Conservation (phyloP, 163 green algal genomes). For the Scenedesmus sp. region DNA sequence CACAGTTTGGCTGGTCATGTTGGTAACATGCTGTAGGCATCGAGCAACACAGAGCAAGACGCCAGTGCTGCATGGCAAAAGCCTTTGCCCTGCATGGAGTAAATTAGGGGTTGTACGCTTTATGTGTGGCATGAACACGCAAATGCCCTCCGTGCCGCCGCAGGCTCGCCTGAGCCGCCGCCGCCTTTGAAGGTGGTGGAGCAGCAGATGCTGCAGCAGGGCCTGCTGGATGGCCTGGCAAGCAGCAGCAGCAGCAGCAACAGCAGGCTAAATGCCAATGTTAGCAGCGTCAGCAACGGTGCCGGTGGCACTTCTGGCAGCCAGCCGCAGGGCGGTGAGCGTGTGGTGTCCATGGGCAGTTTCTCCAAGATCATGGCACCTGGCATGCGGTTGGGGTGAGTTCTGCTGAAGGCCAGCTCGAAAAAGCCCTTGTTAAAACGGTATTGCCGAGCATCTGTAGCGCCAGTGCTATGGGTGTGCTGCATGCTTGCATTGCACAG, state of each 20-base stretch:
- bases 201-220: constrained; percentile 15
- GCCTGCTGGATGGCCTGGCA: neutral
- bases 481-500: neutral
- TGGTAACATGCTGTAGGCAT: too few species aligned
- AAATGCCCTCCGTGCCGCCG: neutral
- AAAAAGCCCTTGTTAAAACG: too few species aligned
- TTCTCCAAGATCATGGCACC: constrained; percentile 85
- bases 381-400: constrained; percentile 80
- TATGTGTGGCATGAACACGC: too few species aligned
- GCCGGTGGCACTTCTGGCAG: neutral
- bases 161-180: constrained; percentile 15
- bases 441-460: neutral
- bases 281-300: neutral
- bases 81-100: too few species aligned
- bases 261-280: neutral
- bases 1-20: too few species aligned
- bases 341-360: constrained; percentile 73
- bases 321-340: neutral
- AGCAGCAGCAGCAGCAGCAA: neutral
- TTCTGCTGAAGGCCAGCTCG: neutral
- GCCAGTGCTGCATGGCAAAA: too few species aligned
- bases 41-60: too few species aligned
- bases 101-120: too few species aligned
- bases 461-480: neutral
- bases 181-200: constrained; percentile 50